These are phyloP conservation scores for Gossypium schwendimanii DNA, from an alignment of 441 rosid genomes.

Conservation along the genomic window DNA sequence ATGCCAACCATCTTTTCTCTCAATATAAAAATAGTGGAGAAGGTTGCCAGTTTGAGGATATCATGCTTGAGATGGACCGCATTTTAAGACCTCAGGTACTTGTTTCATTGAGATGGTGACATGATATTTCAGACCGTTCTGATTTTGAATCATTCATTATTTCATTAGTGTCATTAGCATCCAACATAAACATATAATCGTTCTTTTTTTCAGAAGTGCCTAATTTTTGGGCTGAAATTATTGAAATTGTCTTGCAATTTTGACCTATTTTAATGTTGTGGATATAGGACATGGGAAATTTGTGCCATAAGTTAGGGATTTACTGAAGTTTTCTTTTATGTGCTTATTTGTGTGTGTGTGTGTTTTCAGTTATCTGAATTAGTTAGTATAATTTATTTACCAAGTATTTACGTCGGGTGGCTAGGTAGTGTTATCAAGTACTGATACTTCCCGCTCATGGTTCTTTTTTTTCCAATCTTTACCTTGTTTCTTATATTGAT, in stretches of 20 bases:
- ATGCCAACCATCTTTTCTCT: conserved; percentile 60
- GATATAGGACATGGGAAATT: neutral
- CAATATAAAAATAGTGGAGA: conserved; percentile 46
- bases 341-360: neutral
- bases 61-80: conserved; percentile 91
- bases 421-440: neutral
- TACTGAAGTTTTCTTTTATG: neutral
- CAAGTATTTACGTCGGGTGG: neutral
- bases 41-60: conserved; percentile 71
- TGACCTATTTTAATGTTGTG: neutral
- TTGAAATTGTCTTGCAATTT: neutral
- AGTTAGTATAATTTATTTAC: neutral
- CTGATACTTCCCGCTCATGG: neutral
- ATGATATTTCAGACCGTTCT: neutral
- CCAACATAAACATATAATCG: neutral
- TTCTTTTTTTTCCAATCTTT: neutral
- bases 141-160: neutral
- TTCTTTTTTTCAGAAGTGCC: neutral
- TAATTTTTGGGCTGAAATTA: neutral
- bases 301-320: neutral
- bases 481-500: neutral
- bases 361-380: neutral
- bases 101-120: neutral
- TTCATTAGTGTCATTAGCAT: neutral
- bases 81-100: conserved; percentile 73